A percentile compares a stretch with the other conserved stretches of the same genome.
Conservation (phyloP, 169 alveolate genomes). For the Plasmodium blacklocki region DNA sequence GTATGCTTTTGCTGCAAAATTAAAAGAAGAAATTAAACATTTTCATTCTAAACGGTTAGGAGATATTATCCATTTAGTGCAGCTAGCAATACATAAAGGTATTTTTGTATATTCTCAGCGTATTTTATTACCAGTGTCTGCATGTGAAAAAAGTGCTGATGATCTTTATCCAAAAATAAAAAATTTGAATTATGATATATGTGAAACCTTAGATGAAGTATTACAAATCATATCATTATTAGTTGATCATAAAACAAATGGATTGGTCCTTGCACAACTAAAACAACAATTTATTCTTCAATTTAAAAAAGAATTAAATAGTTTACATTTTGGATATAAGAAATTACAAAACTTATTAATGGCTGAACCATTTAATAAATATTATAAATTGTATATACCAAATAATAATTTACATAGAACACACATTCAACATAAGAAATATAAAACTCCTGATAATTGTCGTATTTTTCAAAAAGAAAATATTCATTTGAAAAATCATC, state of each 20-base stretch:
- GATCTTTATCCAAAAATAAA: conserved; percentile 83
- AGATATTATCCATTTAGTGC: conserved; percentile 85
- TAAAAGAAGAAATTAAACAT: conserved; percentile 79
- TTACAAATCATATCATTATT: conserved; percentile 78
- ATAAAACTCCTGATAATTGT: conserved; percentile 82
- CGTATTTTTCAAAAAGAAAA: conserved; percentile 79
- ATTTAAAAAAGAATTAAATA: conserved; percentile 83
- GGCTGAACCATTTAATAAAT: conserved; percentile 78
- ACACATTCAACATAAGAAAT: conserved; percentile 83
- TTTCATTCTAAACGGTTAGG: conserved; percentile 84
- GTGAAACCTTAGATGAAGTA: conserved; percentile 82
- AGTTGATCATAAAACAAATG: conserved; percentile 84
- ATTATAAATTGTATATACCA: conserved; percentile 84
- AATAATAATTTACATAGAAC: conserved; percentile 84
- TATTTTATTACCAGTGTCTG: conserved; percentile 85
- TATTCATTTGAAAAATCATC: not conserved
- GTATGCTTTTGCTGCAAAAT: conserved; percentile 85
- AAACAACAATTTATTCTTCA: conserved; percentile 86
- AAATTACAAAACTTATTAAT: conserved; percentile 84
- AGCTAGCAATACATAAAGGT: conserved; percentile 86
- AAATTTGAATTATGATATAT: conserved; percentile 79
- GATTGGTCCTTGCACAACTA: conserved; percentile 85
- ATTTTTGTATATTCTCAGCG: conserved; percentile 86
- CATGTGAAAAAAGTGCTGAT: conserved; percentile 88
- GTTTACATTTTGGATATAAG: conserved; percentile 82